Conservation (phyloP, 495 filamentous ascomycete genomes). For the Ascodesmis nigricans region DNA sequence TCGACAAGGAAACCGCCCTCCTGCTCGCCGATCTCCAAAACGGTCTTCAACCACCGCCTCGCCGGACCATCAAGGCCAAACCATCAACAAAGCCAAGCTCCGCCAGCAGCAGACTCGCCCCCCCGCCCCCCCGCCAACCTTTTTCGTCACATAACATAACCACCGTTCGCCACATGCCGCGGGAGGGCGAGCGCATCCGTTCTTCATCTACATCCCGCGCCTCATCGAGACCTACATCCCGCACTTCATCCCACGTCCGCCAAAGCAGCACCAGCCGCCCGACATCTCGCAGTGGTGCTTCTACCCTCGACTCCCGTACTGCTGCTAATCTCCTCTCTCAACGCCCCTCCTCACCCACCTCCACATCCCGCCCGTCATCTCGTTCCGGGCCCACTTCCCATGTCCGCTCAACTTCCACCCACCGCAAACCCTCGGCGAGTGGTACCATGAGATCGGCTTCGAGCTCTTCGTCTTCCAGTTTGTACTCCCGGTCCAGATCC, state of each 20-base stretch:
- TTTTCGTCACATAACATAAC: conserved; percentile 6
- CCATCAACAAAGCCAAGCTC: neutral
- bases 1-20: conserved; percentile 17
- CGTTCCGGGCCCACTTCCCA: too few species aligned
- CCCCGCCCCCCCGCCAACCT: conserved; percentile 4
- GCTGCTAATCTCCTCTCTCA: conserved; percentile 11
- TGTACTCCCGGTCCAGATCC: too few species aligned
- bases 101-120: conserved; percentile 3
- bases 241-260: neutral
- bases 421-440: too few species aligned
- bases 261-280: neutral
- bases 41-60: conserved; percentile 2
- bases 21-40: conserved; percentile 6
- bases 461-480: too few species aligned
- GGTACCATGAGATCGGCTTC: too few species aligned
- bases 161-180: neutral
- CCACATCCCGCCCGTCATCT: too few species aligned
- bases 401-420: too few species aligned
- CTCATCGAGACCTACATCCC: conserved; percentile 1
- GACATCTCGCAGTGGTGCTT: neutral
- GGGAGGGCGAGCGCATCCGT: neutral
- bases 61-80: conserved; percentile 1
- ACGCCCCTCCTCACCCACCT: conserved; percentile 14
- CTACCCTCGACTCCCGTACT: conserved; percentile 11
- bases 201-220: conserved; percentile 3